Evolutionary conservation across 139 green algal genomes (phyloP), one percentile per base, ranked within the genome.

Genomic region (Asterochloris sp.): DNA sequence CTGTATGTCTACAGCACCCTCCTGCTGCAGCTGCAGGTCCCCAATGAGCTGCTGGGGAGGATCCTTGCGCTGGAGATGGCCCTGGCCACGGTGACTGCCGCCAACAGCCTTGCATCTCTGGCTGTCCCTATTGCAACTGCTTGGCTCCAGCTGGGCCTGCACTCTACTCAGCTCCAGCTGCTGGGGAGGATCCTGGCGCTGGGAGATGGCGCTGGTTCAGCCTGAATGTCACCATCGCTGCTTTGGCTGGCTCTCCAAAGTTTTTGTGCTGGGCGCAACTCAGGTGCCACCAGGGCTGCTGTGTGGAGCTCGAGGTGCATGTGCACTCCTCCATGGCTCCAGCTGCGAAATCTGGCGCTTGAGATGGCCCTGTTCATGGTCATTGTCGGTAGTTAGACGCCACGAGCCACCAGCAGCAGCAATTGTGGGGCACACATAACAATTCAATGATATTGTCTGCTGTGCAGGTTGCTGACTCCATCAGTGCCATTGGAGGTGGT

Each of bases 1-100:
- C 28, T 92, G 38, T 91, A 85, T 87, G 76, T 91, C 11, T 89
- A 90, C 64, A 85, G 71, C 61, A 88, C 87, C 8, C 76, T 92
- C 60, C 73, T 91, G 24, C 76, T 92, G 63, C 89, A 92, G 76
- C 73, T 89, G 64, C 38, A 82, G 0, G 28, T 87, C 17, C 84
- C 79, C 69, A 80, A 85, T 2, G 47, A 81, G 61, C 60, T 84
- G 62, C 79, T 83, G 21, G 80, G 87, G 4, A 77, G 89, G 12
- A 82, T 89, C 28, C 78, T 83, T n/a, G 87, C 89, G 10, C 19
- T 88, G 15, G 89, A 92, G 28, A 81, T 86, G 80, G 89, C 89
- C 13, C 26, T 81, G 8, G 90, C 80, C 81, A 88, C 85, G 13
- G 74, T 89, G 60, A 64, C 47, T 24, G 16, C 13, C 74, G n/a